Base-by-base conservation (phyloP, 306 rosid genomes). In the Ceratonia siliqua region DNA sequence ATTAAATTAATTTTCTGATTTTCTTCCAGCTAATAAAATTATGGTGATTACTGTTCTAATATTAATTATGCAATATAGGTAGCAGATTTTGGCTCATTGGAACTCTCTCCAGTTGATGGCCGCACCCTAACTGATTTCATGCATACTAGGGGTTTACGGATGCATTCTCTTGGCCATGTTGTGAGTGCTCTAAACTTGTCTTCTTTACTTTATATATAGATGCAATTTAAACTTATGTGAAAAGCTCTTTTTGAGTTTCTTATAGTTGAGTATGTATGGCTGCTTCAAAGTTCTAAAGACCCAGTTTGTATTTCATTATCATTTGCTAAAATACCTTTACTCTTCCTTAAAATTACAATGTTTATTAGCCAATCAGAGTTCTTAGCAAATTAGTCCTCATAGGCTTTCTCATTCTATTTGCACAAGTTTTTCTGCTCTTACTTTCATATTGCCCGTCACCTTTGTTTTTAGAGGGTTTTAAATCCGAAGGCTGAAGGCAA, bases 61-160 rank as follows among this genome's bases (percentile, higher is more conserved):
- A 62, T 66, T 78, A 64, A 10, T 57, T 27, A 18, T 65, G 72
- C 45, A 82, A 81, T 72, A 49, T 64, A 94, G 98, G 98, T 94
- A 80, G 95, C 98, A 75, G 98, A 94, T 88, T 94, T 94, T 80
- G 98, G 95, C 50, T 94, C 98, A 50, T 97, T 94, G 82, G 98
- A 94, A 79, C 98, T 94, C 84, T 94, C 98, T 53, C 98, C 98
- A 3, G 98, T 94, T 69, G 98, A 94, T 84, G 98, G 98, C 83
- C 90, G 98, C 76, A 91, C 98, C 28, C 79, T 94, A 84, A 94
- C 97, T 42, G 98, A 94, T 83, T 94, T 94, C 83, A 91, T 94
- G 98, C 98, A 94, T 63, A 94, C 98, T 45, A 84, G 98, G 82
- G 98, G 98, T 38, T 86, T 94, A 90, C 87, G 85, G 78, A 91